Evolutionary conservation across 768 basidiomycete species (phyloP).

Genomic region (Hypholoma fasciculare): DNA sequence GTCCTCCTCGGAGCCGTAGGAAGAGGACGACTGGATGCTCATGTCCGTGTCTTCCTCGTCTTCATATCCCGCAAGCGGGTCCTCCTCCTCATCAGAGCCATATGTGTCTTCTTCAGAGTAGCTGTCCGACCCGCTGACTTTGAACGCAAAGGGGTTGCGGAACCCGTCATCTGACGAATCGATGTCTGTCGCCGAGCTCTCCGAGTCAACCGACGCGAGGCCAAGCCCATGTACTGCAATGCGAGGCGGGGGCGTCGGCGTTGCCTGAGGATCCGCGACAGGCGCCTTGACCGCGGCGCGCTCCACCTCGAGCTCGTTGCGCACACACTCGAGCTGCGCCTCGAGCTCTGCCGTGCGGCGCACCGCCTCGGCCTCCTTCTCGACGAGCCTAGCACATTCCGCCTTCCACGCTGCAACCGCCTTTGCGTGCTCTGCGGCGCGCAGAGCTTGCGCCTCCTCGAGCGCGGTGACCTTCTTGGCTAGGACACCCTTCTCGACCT

Average conservation of each 20-base stretch:
- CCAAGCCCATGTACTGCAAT: constrained; percentile 46
- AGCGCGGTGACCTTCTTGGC: constrained; percentile 46
- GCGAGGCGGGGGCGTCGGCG: constrained; percentile 40
- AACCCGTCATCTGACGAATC: constrained; percentile 42
- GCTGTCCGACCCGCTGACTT: constrained; percentile 39
- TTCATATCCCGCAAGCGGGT: constrained; percentile 66
- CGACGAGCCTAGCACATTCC: not conserved
- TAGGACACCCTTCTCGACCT: constrained; percentile 64
- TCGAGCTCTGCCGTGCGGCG: constrained; percentile 35
- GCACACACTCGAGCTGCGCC: constrained; percentile 38
- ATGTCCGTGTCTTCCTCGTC: constrained; percentile 65
- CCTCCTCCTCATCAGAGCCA: constrained; percentile 58
- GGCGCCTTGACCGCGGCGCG: constrained; percentile 2
- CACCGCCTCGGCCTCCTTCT: constrained; percentile 9
- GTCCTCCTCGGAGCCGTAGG: constrained; percentile 56
- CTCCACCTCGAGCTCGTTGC: constrained; percentile 29
- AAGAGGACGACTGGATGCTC: constrained; percentile 50
- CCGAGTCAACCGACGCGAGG: constrained; percentile 63
- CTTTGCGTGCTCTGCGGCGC: constrained; percentile 28
- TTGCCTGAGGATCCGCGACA: constrained; percentile 37
- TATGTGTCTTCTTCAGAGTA: constrained; percentile 30
- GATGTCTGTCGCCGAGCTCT: constrained; percentile 67
- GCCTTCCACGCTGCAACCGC: constrained; percentile 10
- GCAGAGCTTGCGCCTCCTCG: constrained; percentile 27
- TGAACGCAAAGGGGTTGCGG: constrained; percentile 45